Conservation (phyloP, 2,329 filamentous ascomycete genomes). For the Lecanicillium sp. region DNA sequence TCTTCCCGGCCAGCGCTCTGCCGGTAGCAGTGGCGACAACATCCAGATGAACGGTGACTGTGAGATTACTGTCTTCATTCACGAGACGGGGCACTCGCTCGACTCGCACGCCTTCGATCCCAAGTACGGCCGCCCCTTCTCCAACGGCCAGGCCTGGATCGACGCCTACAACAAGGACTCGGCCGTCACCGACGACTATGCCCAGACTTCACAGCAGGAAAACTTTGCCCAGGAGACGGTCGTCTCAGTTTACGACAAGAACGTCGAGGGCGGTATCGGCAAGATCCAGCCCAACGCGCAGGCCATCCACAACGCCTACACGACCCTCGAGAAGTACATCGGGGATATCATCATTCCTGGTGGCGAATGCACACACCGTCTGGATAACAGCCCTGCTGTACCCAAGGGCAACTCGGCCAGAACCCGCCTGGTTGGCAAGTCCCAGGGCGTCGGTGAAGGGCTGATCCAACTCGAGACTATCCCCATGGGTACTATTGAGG, state of each 20-base stretch:
- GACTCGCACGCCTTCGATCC: slow-evolving; percentile 19
- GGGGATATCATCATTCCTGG: slow-evolving; percentile 13
- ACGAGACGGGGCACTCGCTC: slow-evolving; percentile 19
- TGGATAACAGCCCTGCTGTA: slow-evolving; percentile 14
- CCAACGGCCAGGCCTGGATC: slow-evolving; percentile 17
- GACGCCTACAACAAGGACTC: slow-evolving; percentile 17
- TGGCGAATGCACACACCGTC: slow-evolving; percentile 13
- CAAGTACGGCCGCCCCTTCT: slow-evolving; percentile 16
- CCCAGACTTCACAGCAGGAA: slow-evolving; percentile 18
- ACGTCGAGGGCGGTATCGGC: slow-evolving; percentile 20
- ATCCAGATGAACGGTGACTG: slow-evolving; percentile 17
- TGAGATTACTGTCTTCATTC: slow-evolving; percentile 15
- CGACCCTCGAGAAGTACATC: slow-evolving; percentile 11
- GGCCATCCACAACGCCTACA: slow-evolving; percentile 14
- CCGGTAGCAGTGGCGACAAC: slow-evolving; percentile 17
- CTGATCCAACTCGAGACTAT: slow-evolving; percentile 8
- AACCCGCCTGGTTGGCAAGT: background rate
- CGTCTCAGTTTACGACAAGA: slow-evolving; percentile 20
- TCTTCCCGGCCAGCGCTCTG: slow-evolving; percentile 18
- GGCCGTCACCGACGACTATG: slow-evolving; percentile 17
- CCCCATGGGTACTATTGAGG: slow-evolving; percentile 6
- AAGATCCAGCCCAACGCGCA: slow-evolving; percentile 18
- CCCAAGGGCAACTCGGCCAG: slow-evolving; percentile 10
- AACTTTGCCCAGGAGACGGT: slow-evolving; percentile 22
- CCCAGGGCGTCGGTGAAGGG: background rate